Conservation (phyloP, 1,284 basidiomycete genomes). For the Trametes sp. region DNA sequence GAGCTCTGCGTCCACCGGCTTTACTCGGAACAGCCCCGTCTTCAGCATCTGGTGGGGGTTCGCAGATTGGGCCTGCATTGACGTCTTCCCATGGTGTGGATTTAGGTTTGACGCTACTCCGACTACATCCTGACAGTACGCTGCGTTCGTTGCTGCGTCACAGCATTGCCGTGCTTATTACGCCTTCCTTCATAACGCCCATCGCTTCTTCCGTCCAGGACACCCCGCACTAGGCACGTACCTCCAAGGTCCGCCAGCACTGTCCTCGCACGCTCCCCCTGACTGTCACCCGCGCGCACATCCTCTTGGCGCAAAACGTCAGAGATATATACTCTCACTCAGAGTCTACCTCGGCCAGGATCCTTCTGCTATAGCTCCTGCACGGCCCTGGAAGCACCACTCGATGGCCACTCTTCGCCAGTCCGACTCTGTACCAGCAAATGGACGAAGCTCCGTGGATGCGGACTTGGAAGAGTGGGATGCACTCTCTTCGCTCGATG, state of each 20-base stretch:
- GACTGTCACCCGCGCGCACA: not conserved
- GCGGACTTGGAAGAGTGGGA: not conserved
- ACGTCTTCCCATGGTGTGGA: too few species aligned
- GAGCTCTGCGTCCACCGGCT: too few species aligned
- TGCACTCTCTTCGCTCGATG: conserved; percentile 1
- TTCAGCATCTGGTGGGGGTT: too few species aligned
- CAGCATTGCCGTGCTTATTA: not conserved
- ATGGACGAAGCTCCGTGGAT: not conserved
- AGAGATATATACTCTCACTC: not conserved
- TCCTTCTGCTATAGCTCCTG: not conserved
- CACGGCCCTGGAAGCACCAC: not conserved
- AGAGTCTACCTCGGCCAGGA: not conserved
- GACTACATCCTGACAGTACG: not conserved
- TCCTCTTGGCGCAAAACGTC: not conserved
- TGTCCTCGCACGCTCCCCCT: not conserved
- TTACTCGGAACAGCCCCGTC: too few species aligned
- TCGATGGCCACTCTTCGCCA: not conserved
- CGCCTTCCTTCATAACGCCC: conserved; percentile 3
- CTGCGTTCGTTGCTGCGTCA: not conserved
- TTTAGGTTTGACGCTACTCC: not conserved
- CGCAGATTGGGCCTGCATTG: too few species aligned
- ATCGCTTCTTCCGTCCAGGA: not conserved
- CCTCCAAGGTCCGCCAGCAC: not conserved
- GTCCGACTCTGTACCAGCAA: not conserved
- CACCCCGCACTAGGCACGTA: not conserved